phyloP scores from a whole-genome alignment of 305 asterid species.

The Solanum hybrid region DNA sequence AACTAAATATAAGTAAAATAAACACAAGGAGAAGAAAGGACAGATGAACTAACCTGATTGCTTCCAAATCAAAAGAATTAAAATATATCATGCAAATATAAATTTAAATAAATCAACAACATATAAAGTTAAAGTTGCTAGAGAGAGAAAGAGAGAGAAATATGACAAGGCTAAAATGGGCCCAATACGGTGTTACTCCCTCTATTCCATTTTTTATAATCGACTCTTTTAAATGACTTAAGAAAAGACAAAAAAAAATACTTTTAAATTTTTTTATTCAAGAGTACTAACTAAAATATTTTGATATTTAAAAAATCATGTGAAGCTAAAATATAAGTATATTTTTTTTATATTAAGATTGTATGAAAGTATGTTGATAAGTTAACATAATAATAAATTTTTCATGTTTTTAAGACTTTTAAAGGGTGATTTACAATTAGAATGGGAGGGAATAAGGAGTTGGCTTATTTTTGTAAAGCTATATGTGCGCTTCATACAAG shows the following conservation, averaged over 20 bases:
- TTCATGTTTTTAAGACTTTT: not conserved
- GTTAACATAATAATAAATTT: not conserved
- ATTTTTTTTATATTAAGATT: not conserved
- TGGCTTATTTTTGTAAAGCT: not conserved
- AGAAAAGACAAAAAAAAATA: not conserved
- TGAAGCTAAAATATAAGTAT: not conserved
- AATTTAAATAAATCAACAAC: not conserved
- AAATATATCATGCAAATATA: not conserved
- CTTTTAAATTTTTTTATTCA: not conserved
- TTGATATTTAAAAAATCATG: not conserved
- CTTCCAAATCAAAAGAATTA: not conserved
- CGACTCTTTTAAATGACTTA: not conserved
- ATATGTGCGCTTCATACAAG: not conserved
- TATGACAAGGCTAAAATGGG: not conserved
- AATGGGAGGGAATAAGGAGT: not conserved
- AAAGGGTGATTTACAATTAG: not conserved
- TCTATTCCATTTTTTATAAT: not conserved
- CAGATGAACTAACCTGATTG: not conserved
- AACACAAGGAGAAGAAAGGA: not conserved
- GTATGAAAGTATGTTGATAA: not conserved
- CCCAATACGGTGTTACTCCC: not conserved
- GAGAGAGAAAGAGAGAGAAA: not conserved
- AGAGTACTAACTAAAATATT: not conserved
- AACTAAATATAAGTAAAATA: not conserved
- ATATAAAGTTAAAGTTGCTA: not conserved